Evolutionary conservation across 164 flowering plant species (phyloP).

Genomic region (Macadamia tetraphylla): DNA sequence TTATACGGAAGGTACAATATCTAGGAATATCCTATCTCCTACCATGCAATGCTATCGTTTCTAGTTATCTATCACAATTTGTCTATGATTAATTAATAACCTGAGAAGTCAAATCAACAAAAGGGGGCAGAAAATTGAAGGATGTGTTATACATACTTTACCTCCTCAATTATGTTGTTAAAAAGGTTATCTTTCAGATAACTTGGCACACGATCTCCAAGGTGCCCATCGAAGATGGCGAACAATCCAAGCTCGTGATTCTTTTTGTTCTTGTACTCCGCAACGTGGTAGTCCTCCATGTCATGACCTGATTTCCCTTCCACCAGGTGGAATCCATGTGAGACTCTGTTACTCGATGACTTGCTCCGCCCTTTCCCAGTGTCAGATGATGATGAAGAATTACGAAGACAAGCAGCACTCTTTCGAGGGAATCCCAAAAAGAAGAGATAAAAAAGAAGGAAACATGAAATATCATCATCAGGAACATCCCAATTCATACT

Average conservation of each 20-base stretch:
- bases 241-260: conserved; percentile 54
- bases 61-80: neutral
- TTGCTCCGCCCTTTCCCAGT: conserved; percentile 59
- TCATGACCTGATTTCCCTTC: conserved; percentile 61
- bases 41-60: neutral
- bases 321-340: conserved; percentile 56
- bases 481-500: neutral
- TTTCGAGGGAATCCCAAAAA: conserved; percentile 12
- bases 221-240: conserved; percentile 71
- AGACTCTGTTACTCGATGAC: conserved; percentile 28
- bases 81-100: neutral
- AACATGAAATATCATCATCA: conserved; percentile 2
- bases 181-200: conserved; percentile 49
- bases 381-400: conserved; percentile 33
- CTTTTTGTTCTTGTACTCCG: conserved; percentile 36
- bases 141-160: conserved; percentile 7
- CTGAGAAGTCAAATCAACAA: neutral
- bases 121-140: neutral
- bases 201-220: conserved; percentile 52
- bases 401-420: conserved; percentile 28
- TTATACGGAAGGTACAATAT: neutral
- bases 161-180: conserved; percentile 59
- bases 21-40: neutral
- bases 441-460: neutral
- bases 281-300: conserved; percentile 74